These are phyloP conservation scores for Linderniella brevidens DNA, from an alignment of 257 asterid genomes.

Conservation along the genomic window DNA sequence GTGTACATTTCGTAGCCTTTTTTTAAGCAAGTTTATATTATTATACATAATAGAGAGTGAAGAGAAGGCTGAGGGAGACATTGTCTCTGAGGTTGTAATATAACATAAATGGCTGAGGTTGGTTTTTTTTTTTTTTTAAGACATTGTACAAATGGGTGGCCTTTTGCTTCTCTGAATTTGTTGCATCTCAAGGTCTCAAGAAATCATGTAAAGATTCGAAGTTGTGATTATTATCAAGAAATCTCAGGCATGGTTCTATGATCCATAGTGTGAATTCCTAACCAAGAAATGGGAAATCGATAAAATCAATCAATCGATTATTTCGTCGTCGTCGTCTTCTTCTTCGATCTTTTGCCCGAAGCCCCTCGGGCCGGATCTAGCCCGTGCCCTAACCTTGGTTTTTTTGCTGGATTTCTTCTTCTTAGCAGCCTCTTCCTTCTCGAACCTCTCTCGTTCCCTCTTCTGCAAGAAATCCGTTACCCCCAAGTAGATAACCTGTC, in stretches of 20 bases:
- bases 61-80: background rate
- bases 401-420: slow-evolving; percentile 23
- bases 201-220: too few species aligned
- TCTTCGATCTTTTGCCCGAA: slow-evolving; percentile 65
- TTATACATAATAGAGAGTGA: background rate
- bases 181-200: too few species aligned
- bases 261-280: background rate
- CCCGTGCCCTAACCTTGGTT: slow-evolving; percentile 27
- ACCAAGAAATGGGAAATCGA: background rate
- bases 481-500: slow-evolving; percentile 64
- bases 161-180: too few species aligned
- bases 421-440: slow-evolving; percentile 59
- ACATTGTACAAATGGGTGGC: too few species aligned
- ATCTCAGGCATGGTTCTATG: too few species aligned
- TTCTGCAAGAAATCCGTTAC: slow-evolving; percentile 79
- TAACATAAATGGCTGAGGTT: background rate
- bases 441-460: slow-evolving; percentile 64
- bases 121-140: too few species aligned
- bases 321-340: slow-evolving; percentile 19
- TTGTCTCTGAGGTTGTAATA: background rate
- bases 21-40: background rate
- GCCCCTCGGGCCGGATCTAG: slow-evolving; percentile 60
- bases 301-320: background rate
- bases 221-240: too few species aligned
- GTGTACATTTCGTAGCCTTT: background rate